These are phyloP conservation scores for Crucihimalaya himalaica DNA, from an alignment of 345 rosid genomes.

Conservation along the genomic window DNA sequence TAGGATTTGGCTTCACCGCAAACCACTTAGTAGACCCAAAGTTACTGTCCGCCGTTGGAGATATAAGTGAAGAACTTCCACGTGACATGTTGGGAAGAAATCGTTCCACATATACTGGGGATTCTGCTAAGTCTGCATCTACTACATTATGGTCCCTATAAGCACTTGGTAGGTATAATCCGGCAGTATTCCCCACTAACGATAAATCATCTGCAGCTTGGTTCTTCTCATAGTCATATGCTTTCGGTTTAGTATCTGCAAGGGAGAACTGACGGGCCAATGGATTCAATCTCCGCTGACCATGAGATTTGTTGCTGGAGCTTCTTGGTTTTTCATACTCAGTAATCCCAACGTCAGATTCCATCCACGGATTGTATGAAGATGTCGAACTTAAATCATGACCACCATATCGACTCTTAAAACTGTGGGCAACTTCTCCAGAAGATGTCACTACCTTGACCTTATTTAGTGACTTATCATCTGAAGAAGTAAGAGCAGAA, in stretches of 20 bases:
- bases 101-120: conserved; percentile 16
- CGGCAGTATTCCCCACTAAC: not conserved
- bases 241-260: conserved; percentile 19
- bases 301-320: conserved; percentile 26
- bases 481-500: conserved; percentile 16
- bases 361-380: conserved; percentile 35
- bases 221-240: conserved; percentile 14
- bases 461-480: not conserved
- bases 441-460: conserved; percentile 32
- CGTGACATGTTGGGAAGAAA: conserved; percentile 17
- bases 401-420: conserved; percentile 24
- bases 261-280: conserved; percentile 37
- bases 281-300: conserved; percentile 36
- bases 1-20: conserved; percentile 35
- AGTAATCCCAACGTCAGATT: conserved; percentile 30
- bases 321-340: conserved; percentile 36
- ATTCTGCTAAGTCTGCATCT: conserved; percentile 25
- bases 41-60: conserved; percentile 12
- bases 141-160: conserved; percentile 13
- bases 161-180: not conserved
- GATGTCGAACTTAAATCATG: conserved; percentile 27
- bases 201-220: conserved; percentile 22
- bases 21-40: conserved; percentile 29
- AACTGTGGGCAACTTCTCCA: conserved; percentile 28
- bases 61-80: conserved; percentile 22